Base-by-base conservation (phyloP, 2,329 filamentous ascomycete genomes). In the Leptographium flavum region DNA sequence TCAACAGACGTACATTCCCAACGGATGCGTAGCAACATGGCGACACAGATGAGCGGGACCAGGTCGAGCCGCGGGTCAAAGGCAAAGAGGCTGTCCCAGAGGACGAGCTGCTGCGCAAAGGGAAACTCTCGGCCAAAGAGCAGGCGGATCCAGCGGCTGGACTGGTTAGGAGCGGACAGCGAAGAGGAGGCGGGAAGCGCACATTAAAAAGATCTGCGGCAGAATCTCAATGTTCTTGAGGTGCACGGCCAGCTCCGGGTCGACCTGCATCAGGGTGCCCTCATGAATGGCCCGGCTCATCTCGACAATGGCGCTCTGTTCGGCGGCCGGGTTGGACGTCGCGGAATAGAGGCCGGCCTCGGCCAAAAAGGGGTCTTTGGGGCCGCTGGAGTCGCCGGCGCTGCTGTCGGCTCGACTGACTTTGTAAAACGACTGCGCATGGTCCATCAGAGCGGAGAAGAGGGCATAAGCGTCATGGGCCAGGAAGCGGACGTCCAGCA, bases 151-250 rank as follows among this genome's bases (percentile, higher is more conserved):
- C 92, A 98, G 47, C 92, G 87, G 51, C 84, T 88, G 27, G 25
- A 10, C 10, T 17, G 14, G 35, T 37, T 25, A n/a, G 14, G 19
- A n/a, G 17, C 14, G 23, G 33, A 19, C 19, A 36, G 14, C 4
- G 13, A 23, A 39, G 23, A 17, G 15, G 8, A 22, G 13, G n/a
- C 9, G 11, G 21, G 6, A 15, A 33, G 13, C n/a, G 30, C 64
- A 92, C 84, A 96, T 93, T 22, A 96, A 67, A 57, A 96, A 98
- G 42, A 98, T 90, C 56, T 98, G 92, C 1, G 92, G 92, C n/a
- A 95, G 66, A 49, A 98, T 80, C 49, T 95, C 90, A 39, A 95
- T 80, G 48, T 77, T 74, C 47, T 79, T 80, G 17, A 98, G 71
- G 60, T 96, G 88, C 22, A 71, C 69, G 14, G 60, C 58, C 25